A percentile compares a stretch with the other conserved stretches of the same genome.
Evolutionary conservation across 2,329 filamentous ascomycete species (phyloP).

Genomic region (Ophiosphaerella narmari): DNA sequence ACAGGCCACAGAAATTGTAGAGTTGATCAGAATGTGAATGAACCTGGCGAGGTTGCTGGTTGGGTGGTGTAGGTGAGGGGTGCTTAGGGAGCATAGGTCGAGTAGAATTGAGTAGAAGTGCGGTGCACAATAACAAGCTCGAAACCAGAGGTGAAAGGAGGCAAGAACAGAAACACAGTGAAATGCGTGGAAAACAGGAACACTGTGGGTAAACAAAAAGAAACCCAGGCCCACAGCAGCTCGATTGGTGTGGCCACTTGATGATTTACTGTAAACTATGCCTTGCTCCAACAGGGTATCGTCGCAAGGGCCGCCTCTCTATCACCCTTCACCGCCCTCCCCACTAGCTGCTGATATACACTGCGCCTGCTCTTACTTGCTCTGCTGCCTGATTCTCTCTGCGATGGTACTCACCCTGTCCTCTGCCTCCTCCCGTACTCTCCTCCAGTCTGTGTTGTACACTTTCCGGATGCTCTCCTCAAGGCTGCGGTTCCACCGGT

Average conservation of each 20-base stretch:
- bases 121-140: constrained; percentile 8
- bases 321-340: background rate
- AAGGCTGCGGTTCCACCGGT: constrained; percentile 55
- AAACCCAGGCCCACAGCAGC: no score
- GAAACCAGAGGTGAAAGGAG: constrained; percentile 7
- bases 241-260: background rate
- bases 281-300: constrained; percentile 24
- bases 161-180: no score
- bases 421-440: constrained; percentile 48
- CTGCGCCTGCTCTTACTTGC: constrained; percentile 22
- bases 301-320: constrained; percentile 10
- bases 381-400: constrained; percentile 39
- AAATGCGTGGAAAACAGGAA: background rate
- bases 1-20: background rate
- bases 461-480: constrained; percentile 50
- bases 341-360: background rate
- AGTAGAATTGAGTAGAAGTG: background rate
- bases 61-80: background rate
- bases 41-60: background rate
- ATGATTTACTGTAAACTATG: constrained; percentile 5
- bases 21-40: background rate
- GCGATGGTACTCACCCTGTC: constrained; percentile 45
- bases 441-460: constrained; percentile 53
- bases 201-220: no score
- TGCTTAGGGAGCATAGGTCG: background rate